Evolutionary conservation across 2,329 filamentous ascomycete species (phyloP), one percentile per base, ranked within the genome.

Genomic region (Colletotrichum orchidophilum): DNA sequence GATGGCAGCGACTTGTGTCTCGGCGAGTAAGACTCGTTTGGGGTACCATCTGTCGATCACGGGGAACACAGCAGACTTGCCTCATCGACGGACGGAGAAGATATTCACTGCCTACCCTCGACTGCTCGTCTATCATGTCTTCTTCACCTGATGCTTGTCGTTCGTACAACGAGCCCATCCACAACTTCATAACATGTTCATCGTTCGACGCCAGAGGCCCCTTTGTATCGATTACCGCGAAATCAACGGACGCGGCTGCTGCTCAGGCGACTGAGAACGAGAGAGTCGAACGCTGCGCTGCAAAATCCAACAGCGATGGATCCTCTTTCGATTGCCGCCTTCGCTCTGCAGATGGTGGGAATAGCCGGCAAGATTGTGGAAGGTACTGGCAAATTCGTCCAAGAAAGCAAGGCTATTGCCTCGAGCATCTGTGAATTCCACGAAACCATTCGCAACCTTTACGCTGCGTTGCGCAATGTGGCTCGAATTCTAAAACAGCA

Each of bases 401-500:
- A 70, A 15, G 74, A 75, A 52, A 74, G 72, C 9, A 73, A 33
- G 49, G 53, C 53, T 12, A 67, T 76, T 13, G 42, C 31, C 1
- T 59, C 75, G 26, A 73, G 67, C 13, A 77, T 78, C 46, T 55
- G 39, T 21, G 74, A 77, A 9, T 69, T 78, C 33, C 70, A 74
- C 50, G 74, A 78, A 15, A 74, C 75, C 50, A 72, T 79, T 1
- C 50, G 52, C 3, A 62, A 63, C n/a, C 54, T 80, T 8, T 69
- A 73, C 27, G 53, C 26, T 4, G 72, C 70, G 2, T 60, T 79
- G 26, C 31, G 53, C 15, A 71, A 69, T 0, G 73, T 79, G 5
- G 46, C 69, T 21, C 66, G 73, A 15, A 74, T 59, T 3, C 68
- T 78, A 18, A 5, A 67, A 1, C 74, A 74, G 27, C 66, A 73